Evolutionary conservation across 306 rosid genomes (phyloP), one percentile per base, ranked within the genome.

Genomic region (Vigna trinervia): DNA sequence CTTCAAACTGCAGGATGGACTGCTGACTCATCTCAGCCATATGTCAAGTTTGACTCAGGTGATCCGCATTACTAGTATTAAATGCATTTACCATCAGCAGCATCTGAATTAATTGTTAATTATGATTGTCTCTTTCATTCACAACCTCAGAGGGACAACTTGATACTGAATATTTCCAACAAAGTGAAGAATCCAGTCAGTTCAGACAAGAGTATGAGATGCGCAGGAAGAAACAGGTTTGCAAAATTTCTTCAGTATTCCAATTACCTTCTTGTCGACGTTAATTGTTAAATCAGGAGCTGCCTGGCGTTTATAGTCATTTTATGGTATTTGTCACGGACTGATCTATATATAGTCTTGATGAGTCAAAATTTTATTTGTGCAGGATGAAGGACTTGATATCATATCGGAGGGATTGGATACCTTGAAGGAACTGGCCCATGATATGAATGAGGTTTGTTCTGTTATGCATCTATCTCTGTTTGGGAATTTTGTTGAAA

Each of bases 361-460:
- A 30, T 78, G 70, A 80, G 74, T 51, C 15, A 20, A 28, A 19
- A 20, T 77, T 23, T 74, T 69, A 43, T 83, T 71, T 83, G 50
- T 57, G 41, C 76, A 95, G 99, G 97, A 92, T 74, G 81, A 95
- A 85, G 99, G 97, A 41, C 93, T 95, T 69, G 97, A 86, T 74
- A 23, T 92, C 83, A 95, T 95, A 87, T 92, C 97, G n/a, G 96
- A 92, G 34, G 98, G 98, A 85, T 73, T 92, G 82, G 92, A 81
- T 69, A 88, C 90, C 6, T 78, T 90, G 80, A 95, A 92, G 82
- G 75, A 88, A 85, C 43, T 95, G 72, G 97, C 97, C 20, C 87
- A 46, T 19, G 98, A 89, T 39, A 95, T 95, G 97, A 92, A 87
- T 80, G 98, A 92, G 97, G 96, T 91, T 66, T 60, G 90, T 66